Evolutionary conservation across 139 green algal species (phyloP), one percentile per base, ranked within the genome.

Genomic region (Chlamydomonas schloesseri): DNA sequence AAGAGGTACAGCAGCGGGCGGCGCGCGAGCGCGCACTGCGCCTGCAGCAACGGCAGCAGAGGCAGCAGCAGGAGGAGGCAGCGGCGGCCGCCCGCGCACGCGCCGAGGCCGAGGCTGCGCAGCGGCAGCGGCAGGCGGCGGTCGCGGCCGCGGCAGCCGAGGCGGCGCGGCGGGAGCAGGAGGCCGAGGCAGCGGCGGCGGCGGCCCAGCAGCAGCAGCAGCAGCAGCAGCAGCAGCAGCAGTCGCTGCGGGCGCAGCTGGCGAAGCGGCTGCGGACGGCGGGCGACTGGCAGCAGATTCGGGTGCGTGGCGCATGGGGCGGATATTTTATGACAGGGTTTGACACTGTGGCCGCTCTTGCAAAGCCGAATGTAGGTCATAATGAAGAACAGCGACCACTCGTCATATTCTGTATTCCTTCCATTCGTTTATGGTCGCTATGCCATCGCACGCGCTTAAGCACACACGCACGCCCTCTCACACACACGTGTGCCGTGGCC

Each of bases 251-350:
- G n/a, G 4, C 24, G 47, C 79, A 58, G 67, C 65, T 85, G 67
- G 47, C 47, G 31, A 55, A 31, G 79, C 26, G 37, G 47, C 21
- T 85, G 79, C 64, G 79, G 15, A 28, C 4, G 8, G 67, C 79
- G 15, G 67, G 33, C 47, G 15, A 31, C 36, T 85, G 79, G 79
- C 79, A 85, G 65, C 28, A 76, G 11, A 85, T 85, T 9, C 42
- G 67, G 79, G 79, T 85, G 34, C 42, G 42, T n/a, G n/a, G n/a
- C n/a, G n/a, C n/a, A n/a, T n/a, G n/a, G n/a, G n/a, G n/a, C n/a
- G n/a, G n/a, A n/a, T n/a, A n/a, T n/a, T n/a, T n/a, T n/a, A n/a
- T n/a, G n/a, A n/a, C n/a, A n/a, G n/a, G n/a, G n/a, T n/a, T n/a
- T n/a, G n/a, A n/a, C n/a, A n/a, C n/a, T n/a, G n/a, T n/a, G n/a